Conservation (phyloP, 2,329 filamentous ascomycete genomes). For the Coniochaeta pulveracea region DNA sequence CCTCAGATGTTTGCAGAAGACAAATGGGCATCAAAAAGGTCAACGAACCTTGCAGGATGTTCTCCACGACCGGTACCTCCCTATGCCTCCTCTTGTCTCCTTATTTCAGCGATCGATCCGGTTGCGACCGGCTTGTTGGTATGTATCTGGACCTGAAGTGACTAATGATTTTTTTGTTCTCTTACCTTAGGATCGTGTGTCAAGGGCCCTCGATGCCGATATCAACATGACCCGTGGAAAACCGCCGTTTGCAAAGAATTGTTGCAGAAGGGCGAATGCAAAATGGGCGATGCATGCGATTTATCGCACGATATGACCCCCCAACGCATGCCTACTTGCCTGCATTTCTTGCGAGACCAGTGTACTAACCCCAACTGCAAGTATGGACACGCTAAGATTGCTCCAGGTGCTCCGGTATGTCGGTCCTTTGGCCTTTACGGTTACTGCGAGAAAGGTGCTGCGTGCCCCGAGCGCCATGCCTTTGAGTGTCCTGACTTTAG, state of each 20-base stretch:
- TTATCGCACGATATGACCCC: conserved; percentile 79
- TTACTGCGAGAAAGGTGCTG: conserved; percentile 73
- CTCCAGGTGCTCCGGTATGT: conserved; percentile 70
- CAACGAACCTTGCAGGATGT: conserved; percentile 61
- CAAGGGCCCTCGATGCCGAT: conserved; percentile 70
- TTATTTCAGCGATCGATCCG: too few species aligned
- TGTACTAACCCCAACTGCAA: conserved; percentile 80
- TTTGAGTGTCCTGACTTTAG: conserved; percentile 93
- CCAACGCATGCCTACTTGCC: conserved; percentile 76
- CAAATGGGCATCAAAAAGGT: conserved; percentile 53
- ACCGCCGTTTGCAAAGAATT: conserved; percentile 86
- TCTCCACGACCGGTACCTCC: conserved; percentile 57
- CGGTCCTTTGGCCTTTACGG: conserved; percentile 74
- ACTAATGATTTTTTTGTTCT: conserved; percentile 18
- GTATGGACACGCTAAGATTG: conserved; percentile 75
- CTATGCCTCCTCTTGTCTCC: conserved; percentile 14
- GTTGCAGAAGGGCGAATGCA: conserved; percentile 68
- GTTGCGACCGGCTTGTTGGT: too few species aligned
- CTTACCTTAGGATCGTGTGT: conserved; percentile 84
- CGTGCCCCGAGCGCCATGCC: conserved; percentile 74
- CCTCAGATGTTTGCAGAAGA: conserved; percentile 27
- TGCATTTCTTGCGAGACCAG: conserved; percentile 82
- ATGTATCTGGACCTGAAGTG: conserved; percentile 31
- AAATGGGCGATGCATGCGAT: conserved; percentile 70
- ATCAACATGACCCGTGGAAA: conserved; percentile 73